These are phyloP conservation scores for Isoetes taiwanensis DNA, from an alignment of 75 land plant species.

Conservation along the genomic window DNA sequence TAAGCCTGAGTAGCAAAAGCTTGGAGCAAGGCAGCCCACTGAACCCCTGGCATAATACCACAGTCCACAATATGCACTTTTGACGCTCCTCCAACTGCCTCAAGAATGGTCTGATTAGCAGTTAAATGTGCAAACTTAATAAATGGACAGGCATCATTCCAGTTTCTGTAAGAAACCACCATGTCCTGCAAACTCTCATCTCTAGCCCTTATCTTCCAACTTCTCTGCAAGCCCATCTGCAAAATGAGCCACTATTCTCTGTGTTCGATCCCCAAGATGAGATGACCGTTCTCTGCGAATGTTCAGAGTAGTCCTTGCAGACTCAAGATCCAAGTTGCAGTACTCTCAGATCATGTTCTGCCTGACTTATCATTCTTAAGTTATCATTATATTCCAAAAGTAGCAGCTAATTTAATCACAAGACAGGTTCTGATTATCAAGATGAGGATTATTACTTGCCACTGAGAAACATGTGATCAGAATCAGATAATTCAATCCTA, in stretches of 20 bases:
- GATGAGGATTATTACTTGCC: too few species aligned
- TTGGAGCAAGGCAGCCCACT: conserved; percentile 76
- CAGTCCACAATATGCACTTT: conserved; percentile 65
- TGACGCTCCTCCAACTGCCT: conserved; percentile 39
- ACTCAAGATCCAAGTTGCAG: too few species aligned
- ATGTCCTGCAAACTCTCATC: conserved; percentile 21
- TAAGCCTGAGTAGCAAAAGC: conserved; percentile 68
- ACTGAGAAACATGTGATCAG: too few species aligned
- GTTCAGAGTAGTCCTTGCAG: too few species aligned
- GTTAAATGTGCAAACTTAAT: conserved; percentile 84
- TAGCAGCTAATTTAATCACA: too few species aligned
- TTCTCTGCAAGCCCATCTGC: conserved; percentile 39
- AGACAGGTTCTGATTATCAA: too few species aligned
- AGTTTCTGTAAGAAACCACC: conserved; percentile 43
- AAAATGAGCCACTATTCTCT: conserved; percentile 60
- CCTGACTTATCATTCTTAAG: too few species aligned
- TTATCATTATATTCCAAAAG: too few species aligned
- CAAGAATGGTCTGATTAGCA: conserved; percentile 90
- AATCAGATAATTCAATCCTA: too few species aligned
- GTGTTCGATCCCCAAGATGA: conserved; percentile 44
- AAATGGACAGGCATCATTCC: conserved; percentile 84
- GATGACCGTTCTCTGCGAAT: conserved; percentile 27
- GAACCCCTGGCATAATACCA: conserved; percentile 59
- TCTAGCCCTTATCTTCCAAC: background rate
- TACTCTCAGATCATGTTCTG: too few species aligned